Conservation (phyloP, 306 rosid species). For the Mucuna pruriens region DNA sequence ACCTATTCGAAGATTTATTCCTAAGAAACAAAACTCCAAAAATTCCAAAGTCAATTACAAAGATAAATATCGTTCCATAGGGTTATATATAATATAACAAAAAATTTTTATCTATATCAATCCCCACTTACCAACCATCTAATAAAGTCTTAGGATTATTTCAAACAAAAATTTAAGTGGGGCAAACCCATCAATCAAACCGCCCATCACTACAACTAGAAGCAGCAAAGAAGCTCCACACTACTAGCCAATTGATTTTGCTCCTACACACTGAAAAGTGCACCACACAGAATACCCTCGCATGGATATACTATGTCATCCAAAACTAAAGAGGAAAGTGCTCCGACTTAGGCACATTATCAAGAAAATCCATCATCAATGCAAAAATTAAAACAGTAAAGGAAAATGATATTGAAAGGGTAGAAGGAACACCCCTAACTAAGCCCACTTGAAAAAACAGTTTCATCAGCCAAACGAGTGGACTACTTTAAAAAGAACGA, state of each 20-base stretch:
- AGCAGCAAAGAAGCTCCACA: constrained; percentile 48
- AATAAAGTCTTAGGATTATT: too few species aligned
- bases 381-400: neutral
- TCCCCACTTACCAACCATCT: too few species aligned
- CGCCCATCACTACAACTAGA: constrained; percentile 21
- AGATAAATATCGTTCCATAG: too few species aligned
- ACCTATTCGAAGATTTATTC: too few species aligned
- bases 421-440: neutral
- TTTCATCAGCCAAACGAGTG: too few species aligned
- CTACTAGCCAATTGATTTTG: constrained; percentile 9
- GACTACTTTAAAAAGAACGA: too few species aligned
- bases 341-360: constrained; percentile 49
- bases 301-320: constrained; percentile 60
- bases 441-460: too few species aligned
- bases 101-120: too few species aligned
- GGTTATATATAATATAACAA: too few species aligned
- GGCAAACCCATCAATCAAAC: constrained; percentile 41
- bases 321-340: constrained; percentile 55
- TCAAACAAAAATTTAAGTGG: too few species aligned
- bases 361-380: neutral
- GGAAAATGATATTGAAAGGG: neutral
- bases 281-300: constrained; percentile 49
- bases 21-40: too few species aligned
- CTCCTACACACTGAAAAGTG: constrained; percentile 48
- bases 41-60: too few species aligned